A percentile compares a stretch with the other conserved stretches of the same genome.
Conservation (phyloP, 768 basidiomycete species). For the Lactarius pseudohatsudake region DNA sequence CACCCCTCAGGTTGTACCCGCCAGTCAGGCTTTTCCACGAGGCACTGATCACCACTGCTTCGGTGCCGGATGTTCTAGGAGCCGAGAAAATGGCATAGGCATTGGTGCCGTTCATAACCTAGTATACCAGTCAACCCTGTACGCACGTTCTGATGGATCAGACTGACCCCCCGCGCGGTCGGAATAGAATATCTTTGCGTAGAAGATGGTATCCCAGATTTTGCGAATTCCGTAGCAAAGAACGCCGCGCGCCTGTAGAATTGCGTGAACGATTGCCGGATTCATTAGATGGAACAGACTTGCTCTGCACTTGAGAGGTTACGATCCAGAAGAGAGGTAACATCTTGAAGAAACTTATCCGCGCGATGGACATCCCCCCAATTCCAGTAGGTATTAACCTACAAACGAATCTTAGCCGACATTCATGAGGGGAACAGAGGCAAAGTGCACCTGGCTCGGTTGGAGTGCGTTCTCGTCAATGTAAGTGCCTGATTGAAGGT, state of each 20-base stretch:
- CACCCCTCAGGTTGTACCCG: slow-evolving; percentile 79
- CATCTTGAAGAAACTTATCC: slow-evolving; percentile 70
- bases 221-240: slow-evolving; percentile 63
- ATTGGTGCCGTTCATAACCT: slow-evolving; percentile 70
- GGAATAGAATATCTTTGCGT: slow-evolving; percentile 67
- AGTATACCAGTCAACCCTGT: slow-evolving; percentile 12
- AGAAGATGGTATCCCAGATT: slow-evolving; percentile 68
- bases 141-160: background rate
- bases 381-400: slow-evolving; percentile 91
- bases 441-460: slow-evolving; percentile 71
- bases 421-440: slow-evolving; percentile 2
- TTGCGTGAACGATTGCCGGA: slow-evolving; percentile 16
- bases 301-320: slow-evolving; percentile 75
- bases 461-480: slow-evolving; percentile 97
- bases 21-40: slow-evolving; percentile 78
- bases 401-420: background rate
- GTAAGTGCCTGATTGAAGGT: slow-evolving; percentile 67
- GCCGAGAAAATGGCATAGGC: slow-evolving; percentile 80
- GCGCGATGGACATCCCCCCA: slow-evolving; percentile 90
- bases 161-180: slow-evolving; percentile 51
- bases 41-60: slow-evolving; percentile 89
- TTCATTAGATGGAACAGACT: slow-evolving; percentile 36
- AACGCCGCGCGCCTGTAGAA: slow-evolving; percentile 60
- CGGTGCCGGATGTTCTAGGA: slow-evolving; percentile 88
- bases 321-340: slow-evolving; percentile 60